Percentiles rank a stretch among this genome's conserved stretches.
phyloP scores from a whole-genome alignment of 2,329 filamentous ascomycete species.

The Ophiognomonia clavigignenti-juglandacearum region DNA sequence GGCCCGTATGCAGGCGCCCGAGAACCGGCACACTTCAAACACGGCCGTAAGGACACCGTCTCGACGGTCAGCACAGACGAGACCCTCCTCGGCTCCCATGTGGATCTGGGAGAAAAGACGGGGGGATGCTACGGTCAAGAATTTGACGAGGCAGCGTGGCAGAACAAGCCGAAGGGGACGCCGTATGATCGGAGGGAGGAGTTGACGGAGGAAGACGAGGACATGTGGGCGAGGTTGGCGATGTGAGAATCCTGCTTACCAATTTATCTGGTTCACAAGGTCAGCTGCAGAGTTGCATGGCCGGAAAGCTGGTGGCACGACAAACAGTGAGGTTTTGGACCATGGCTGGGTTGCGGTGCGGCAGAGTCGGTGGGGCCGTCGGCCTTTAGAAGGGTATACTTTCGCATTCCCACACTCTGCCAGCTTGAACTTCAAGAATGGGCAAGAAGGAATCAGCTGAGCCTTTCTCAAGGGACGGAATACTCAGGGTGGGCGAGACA shows the following conservation, averaged over 20 bases:
- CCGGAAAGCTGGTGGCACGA: too few relatives aligned
- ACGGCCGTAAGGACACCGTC: background rate
- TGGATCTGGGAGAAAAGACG: background rate
- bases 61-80: background rate
- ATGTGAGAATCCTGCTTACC: constrained; percentile 1
- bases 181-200: constrained; percentile 8
- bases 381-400: too few relatives aligned
- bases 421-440: too few relatives aligned
- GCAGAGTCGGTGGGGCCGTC: too few relatives aligned
- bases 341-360: too few relatives aligned
- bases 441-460: too few relatives aligned
- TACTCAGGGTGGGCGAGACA: too few relatives aligned
- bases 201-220: constrained; percentile 10
- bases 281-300: too few relatives aligned
- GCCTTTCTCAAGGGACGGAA: too few relatives aligned
- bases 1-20: constrained; percentile 1
- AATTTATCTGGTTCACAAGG: too few relatives aligned
- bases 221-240: constrained; percentile 9
- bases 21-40: background rate
- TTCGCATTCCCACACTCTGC: too few relatives aligned
- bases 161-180: constrained; percentile 7
- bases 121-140: background rate
- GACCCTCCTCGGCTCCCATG: background rate
- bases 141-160: background rate
- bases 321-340: too few relatives aligned